Percentiles rank a stretch among this genome's conserved stretches.
Evolutionary conservation across 805 yeast genomes (phyloP).

Genomic region (Metschnikowia orientalis): DNA sequence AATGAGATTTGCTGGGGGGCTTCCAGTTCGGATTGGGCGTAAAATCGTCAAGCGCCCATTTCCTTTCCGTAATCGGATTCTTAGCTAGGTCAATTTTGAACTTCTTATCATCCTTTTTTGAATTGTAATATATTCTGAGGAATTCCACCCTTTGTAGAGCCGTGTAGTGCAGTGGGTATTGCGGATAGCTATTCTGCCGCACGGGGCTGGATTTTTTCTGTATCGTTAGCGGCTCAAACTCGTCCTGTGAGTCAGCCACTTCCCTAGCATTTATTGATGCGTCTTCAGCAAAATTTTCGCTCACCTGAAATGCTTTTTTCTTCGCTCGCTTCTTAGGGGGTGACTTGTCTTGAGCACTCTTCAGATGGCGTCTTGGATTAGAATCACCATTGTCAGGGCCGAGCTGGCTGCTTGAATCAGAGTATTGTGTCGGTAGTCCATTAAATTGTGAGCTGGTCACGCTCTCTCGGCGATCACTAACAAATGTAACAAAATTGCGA

Average conservation of each 20-base stretch:
- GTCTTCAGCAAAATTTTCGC: conserved; percentile 2
- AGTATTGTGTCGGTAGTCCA: conserved; percentile 19
- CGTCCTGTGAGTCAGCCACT: conserved; percentile 20
- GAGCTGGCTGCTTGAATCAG: conserved; percentile 14
- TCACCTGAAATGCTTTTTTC: not conserved
- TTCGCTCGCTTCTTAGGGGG: conserved; percentile 1
- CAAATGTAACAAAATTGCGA: too few species aligned
- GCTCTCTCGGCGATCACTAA: too few species aligned
- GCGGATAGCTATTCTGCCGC: conserved; percentile 1
- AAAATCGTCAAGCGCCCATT: conserved; percentile 37
- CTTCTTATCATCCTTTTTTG: conserved; percentile 18
- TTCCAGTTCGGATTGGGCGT: conserved; percentile 25
- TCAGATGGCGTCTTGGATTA: too few species aligned
- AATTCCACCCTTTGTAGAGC: conserved; percentile 32
- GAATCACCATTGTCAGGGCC: too few species aligned
- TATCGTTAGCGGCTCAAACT: conserved; percentile 15
- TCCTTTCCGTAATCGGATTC: conserved; percentile 36
- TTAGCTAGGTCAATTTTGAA: conserved; percentile 23
- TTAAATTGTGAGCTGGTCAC: conserved; percentile 20
- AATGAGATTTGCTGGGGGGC: conserved; percentile 14
- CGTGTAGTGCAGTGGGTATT: conserved; percentile 21
- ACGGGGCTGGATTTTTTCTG: not conserved
- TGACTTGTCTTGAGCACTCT: too few species aligned
- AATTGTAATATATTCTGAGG: conserved; percentile 23
- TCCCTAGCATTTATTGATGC: conserved; percentile 3